A percentile compares a stretch with the other conserved stretches of the same genome.
phyloP scores from a whole-genome alignment of 2,329 filamentous ascomycete genomes.

The Leptodontidium sp. region DNA sequence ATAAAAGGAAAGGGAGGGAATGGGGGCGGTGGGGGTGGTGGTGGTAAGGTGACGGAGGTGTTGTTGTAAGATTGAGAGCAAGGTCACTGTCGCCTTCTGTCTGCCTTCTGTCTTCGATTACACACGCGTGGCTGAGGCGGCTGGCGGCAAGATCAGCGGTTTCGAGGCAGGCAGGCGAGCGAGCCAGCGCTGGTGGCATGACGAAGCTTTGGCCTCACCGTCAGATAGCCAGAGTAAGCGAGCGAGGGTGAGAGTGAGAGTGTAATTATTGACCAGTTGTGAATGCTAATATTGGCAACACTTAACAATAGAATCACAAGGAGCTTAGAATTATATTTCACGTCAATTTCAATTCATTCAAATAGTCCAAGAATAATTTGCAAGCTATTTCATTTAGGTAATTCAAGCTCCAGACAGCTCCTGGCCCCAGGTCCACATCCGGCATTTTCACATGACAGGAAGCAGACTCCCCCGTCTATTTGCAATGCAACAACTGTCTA shows the following conservation, averaged over 20 bases:
- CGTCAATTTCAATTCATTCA: not conserved
- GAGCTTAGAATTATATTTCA: not conserved
- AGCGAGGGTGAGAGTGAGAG: not conserved
- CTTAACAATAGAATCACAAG: too few relatives aligned
- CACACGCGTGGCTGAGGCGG: conserved; percentile 26
- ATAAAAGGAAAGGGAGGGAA: conserved; percentile 20
- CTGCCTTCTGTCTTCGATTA: conserved; percentile 1
- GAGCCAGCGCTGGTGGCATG: not conserved
- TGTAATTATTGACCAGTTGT: too few relatives aligned
- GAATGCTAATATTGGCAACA: too few relatives aligned
- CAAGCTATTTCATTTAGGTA: not conserved
- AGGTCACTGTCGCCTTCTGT: not conserved
- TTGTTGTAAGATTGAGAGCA: conserved; percentile 7
- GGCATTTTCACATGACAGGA: not conserved
- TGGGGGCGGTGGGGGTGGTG: not conserved
- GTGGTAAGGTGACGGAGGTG: conserved; percentile 12
- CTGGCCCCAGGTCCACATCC: not conserved
- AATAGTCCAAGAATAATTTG: not conserved
- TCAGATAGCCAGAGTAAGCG: conserved; percentile 3
- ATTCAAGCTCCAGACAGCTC: not conserved
- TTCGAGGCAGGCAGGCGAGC: too few relatives aligned
- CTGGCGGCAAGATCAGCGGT: conserved; percentile 12
- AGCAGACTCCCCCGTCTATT: not conserved
- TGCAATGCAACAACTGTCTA: not conserved
- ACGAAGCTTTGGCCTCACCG: conserved; percentile 11